Evolutionary conservation across 2,329 filamentous ascomycete genomes (phyloP).

Genomic region (Venturia asperata): DNA sequence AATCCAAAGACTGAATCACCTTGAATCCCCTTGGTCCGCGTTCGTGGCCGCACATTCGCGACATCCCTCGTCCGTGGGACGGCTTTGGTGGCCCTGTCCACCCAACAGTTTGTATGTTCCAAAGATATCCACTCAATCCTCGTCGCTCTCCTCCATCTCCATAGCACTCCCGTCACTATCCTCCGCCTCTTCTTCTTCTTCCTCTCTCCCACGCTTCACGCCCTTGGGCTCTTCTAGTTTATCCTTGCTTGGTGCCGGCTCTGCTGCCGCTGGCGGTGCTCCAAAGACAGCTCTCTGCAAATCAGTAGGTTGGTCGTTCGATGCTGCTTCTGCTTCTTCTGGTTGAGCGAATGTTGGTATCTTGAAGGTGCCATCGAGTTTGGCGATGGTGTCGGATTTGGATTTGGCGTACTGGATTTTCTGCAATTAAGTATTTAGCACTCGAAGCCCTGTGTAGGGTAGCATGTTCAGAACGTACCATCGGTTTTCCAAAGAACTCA

Average conservation of each 20-base stretch:
- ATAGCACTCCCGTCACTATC: constrained; percentile 16
- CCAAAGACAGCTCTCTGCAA: constrained; percentile 18
- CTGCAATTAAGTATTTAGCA: constrained; percentile 41
- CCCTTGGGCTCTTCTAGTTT: constrained; percentile 16
- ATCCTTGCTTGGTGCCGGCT: constrained; percentile 13
- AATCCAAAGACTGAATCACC: constrained; percentile 3
- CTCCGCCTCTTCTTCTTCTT: constrained; percentile 16
- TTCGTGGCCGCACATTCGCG: neutral
- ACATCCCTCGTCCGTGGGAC: neutral
- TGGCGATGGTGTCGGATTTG: constrained; percentile 80
- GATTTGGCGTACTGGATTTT: constrained; percentile 86
- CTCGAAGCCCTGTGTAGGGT: neutral
- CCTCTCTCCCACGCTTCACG: constrained; percentile 14
- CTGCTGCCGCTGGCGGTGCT: constrained; percentile 14
- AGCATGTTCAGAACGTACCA: constrained; percentile 52
- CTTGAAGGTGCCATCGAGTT: constrained; percentile 85
- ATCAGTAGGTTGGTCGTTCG: constrained; percentile 10
- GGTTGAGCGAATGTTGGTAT: constrained; percentile 44
- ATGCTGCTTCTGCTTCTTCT: constrained; percentile 4
- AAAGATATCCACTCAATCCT: neutral
- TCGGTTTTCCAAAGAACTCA: constrained; percentile 73
- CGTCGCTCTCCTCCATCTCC: constrained; percentile 19
- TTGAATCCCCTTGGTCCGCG: neutral
- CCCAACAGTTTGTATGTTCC: neutral
- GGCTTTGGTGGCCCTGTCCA: neutral